Conservation (phyloP, 2,329 filamentous ascomycete genomes). For the Verticillium nonalfalfae region DNA sequence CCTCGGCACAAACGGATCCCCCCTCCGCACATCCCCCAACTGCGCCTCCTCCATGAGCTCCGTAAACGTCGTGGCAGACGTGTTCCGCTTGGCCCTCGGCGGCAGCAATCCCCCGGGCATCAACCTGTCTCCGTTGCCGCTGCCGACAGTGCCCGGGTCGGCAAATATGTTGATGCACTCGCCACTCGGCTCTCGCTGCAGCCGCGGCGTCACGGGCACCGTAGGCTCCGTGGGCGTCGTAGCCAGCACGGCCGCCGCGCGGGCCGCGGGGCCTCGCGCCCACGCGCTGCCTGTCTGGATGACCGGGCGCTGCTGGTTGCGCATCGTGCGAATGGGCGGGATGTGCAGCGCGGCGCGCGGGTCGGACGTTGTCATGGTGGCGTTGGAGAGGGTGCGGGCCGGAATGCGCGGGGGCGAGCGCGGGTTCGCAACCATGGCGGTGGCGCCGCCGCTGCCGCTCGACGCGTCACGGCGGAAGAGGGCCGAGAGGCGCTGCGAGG, state of each 20-base stretch:
- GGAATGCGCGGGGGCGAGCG: not conserved
- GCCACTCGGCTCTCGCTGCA: conserved; percentile 35
- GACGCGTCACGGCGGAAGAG: not conserved
- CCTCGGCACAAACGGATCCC: conserved; percentile 34
- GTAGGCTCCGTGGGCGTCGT: conserved; percentile 7
- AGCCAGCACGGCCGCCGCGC: conserved; percentile 3
- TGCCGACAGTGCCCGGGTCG: conserved; percentile 34
- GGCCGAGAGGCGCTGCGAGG: conserved; percentile 5
- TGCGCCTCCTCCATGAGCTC: conserved; percentile 44
- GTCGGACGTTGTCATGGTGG: conserved; percentile 2
- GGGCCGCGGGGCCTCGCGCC: conserved; percentile 14
- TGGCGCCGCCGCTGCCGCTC: not conserved
- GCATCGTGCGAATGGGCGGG: conserved; percentile 31
- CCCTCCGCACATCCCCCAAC: conserved; percentile 32
- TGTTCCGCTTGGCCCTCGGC: conserved; percentile 12
- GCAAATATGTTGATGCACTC: conserved; percentile 49
- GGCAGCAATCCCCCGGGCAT: not conserved
- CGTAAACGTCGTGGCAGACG: conserved; percentile 41
- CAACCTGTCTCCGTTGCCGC: conserved; percentile 14
- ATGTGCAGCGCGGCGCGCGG: conserved; percentile 13
- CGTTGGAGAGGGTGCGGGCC: conserved; percentile 2
- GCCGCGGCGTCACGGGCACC: conserved; percentile 14
- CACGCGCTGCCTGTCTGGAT: conserved; percentile 14
- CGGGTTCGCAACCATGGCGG: conserved; percentile 8
- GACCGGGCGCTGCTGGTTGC: conserved; percentile 1